phyloP scores from a whole-genome alignment of 116 monocot genomes.

The Papilionanthe hybrid region DNA sequence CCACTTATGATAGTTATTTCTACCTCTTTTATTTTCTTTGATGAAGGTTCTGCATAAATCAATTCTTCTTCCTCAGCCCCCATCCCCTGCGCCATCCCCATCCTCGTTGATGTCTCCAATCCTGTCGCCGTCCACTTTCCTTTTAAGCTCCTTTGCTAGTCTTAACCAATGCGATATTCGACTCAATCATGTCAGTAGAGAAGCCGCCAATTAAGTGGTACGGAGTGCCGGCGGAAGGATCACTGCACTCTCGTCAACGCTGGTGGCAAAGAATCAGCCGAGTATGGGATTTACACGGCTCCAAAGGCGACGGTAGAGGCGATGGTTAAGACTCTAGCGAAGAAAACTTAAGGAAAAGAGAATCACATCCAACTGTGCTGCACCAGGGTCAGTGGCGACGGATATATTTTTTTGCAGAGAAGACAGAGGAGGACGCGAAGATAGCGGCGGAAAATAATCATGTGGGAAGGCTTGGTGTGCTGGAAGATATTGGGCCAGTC shows the following conservation, averaged over 20 bases:
- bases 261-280: conserved; percentile 13
- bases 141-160: too few species aligned
- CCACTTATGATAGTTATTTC: too few species aligned
- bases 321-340: conserved; percentile 23
- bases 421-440: conserved; percentile 29
- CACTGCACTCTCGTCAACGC: conserved; percentile 17
- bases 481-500: conserved; percentile 19
- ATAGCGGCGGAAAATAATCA: too few species aligned
- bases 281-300: conserved; percentile 29
- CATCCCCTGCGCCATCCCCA: too few species aligned
- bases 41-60: too few species aligned
- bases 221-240: conserved; percentile 33
- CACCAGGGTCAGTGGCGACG: conserved; percentile 33
- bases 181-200: conserved; percentile 29
- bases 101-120: too few species aligned
- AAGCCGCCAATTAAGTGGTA: conserved; percentile 24
- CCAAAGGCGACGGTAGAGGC: conserved; percentile 42
- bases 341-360: conserved; percentile 27
- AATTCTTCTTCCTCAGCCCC: too few species aligned
- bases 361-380: conserved; percentile 28
- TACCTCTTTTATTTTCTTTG: too few species aligned
- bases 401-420: conserved; percentile 31
- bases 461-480: conserved; percentile 29
- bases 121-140: too few species aligned
- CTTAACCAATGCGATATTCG: conserved; percentile 36